Evolutionary conservation across 2,329 filamentous ascomycete genomes (phyloP).

Genomic region (Aureobasidium sp.): DNA sequence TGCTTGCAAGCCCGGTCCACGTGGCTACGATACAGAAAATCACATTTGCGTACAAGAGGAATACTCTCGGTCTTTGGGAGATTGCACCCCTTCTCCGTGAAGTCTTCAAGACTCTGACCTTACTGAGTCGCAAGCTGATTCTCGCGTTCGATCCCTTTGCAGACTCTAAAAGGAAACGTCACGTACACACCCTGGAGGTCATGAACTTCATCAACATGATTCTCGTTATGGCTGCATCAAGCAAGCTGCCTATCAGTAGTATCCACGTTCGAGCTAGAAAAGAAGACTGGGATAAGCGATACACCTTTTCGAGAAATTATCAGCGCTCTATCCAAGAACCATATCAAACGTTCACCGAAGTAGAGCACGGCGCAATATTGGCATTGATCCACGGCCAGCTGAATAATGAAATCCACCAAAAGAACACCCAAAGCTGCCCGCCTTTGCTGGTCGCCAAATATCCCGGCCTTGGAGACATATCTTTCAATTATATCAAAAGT

Average conservation of each 20-base stretch:
- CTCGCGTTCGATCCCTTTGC: not conserved
- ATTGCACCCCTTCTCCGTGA: not conserved
- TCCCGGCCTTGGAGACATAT: not conserved
- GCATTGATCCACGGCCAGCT: not conserved
- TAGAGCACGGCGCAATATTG: not conserved
- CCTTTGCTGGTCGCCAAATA: not conserved
- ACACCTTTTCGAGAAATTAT: too few species aligned
- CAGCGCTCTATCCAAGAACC: not conserved
- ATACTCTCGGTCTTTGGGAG: not conserved
- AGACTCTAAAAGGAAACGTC: not conserved
- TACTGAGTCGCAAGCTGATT: not conserved
- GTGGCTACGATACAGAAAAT: not conserved
- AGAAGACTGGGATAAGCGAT: not conserved
- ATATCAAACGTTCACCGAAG: not conserved
- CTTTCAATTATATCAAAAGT: not conserved
- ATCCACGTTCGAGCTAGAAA: not conserved
- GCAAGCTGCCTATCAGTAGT: not conserved
- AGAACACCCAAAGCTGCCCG: not conserved
- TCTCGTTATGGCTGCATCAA: not conserved
- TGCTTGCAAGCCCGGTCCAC: not conserved
- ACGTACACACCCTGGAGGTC: not conserved
- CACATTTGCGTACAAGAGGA: not conserved
- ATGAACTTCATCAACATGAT: not conserved
- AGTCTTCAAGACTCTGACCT: not conserved
- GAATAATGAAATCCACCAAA: too few species aligned